phyloP scores from a whole-genome alignment of 228 moss, liverwort and hornwort genomes.

The Sphagnum fallax region DNA sequence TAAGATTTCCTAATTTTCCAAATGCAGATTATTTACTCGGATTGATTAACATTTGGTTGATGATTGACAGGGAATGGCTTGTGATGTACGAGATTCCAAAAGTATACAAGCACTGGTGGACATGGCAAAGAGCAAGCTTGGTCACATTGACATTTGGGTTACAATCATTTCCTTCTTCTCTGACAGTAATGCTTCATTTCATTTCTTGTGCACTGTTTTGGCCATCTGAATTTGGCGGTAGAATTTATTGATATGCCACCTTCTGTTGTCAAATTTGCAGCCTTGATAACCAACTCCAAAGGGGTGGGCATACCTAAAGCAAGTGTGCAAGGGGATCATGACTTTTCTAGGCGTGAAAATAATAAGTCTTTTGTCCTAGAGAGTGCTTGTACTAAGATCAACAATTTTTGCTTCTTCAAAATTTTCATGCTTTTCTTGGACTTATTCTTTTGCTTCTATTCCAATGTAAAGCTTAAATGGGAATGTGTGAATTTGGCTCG shows the following conservation, averaged over 20 bases:
- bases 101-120: constrained; percentile 71
- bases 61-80: constrained; percentile 62
- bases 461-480: not conserved
- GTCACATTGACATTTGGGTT: constrained; percentile 88
- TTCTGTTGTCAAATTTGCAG: not conserved
- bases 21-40: not conserved
- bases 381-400: too few species aligned
- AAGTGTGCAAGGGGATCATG: not conserved
- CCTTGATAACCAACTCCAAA: not conserved
- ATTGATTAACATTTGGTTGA: too few species aligned
- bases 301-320: not conserved
- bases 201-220: not conserved
- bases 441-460: not conserved
- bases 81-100: constrained; percentile 79
- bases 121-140: constrained; percentile 58
- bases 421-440: too few species aligned
- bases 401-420: too few species aligned
- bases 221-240: not conserved
- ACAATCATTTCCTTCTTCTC: not conserved
- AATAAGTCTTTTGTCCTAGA: too few species aligned
- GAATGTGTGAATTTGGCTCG: not conserved
- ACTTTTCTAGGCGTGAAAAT: not conserved
- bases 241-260: not conserved
- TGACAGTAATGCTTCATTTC: not conserved
- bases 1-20: not conserved